Percentiles rank a stretch among this genome's conserved stretches.
These are phyloP conservation scores for Pyrenochaeta sp. DNA, from an alignment of 2,329 filamentous ascomycete species.

Conservation along the genomic window DNA sequence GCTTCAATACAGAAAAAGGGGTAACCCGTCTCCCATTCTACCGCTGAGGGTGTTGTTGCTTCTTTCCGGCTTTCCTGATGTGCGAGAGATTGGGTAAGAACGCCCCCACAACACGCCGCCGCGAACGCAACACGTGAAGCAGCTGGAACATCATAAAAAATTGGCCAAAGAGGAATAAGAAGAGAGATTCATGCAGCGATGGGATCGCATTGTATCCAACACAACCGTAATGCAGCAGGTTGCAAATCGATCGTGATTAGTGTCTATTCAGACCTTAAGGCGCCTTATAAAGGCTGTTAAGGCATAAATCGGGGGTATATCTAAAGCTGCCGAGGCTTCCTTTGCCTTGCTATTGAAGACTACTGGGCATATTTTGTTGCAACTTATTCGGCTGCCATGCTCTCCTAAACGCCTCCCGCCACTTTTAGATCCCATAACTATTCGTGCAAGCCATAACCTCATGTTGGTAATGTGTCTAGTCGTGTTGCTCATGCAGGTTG, in stretches of 20 bases:
- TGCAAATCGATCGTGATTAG: conserved; percentile 1
- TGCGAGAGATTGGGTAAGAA: no score
- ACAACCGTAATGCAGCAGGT: background rate
- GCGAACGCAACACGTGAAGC: no score
- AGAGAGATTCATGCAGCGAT: no score
- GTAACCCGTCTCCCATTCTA: no score
- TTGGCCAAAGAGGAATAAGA: no score
- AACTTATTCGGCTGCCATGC: conserved; percentile 13
- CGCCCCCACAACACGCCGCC: no score
- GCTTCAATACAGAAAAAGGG: no score
- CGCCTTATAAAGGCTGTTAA: conserved; percentile 5
- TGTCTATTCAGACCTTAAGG: conserved; percentile 1
- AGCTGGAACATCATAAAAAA: no score
- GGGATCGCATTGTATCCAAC: no score
- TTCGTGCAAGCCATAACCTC: conserved; percentile 20
- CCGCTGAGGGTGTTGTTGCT: no score
- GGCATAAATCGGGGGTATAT: conserved; percentile 26
- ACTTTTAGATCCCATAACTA: background rate
- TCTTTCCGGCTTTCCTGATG: no score
- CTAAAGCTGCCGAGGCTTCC: conserved; percentile 12
- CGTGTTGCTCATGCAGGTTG: conserved; percentile 43
- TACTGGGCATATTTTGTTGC: conserved; percentile 11
- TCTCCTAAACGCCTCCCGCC: conserved; percentile 18
- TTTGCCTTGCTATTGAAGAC: conserved; percentile 12
- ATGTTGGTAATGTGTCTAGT: conserved; percentile 14